These are phyloP conservation scores for Pythium coloratum DNA, from an alignment of 352 stramenopile genomes.

Conservation along the genomic window DNA sequence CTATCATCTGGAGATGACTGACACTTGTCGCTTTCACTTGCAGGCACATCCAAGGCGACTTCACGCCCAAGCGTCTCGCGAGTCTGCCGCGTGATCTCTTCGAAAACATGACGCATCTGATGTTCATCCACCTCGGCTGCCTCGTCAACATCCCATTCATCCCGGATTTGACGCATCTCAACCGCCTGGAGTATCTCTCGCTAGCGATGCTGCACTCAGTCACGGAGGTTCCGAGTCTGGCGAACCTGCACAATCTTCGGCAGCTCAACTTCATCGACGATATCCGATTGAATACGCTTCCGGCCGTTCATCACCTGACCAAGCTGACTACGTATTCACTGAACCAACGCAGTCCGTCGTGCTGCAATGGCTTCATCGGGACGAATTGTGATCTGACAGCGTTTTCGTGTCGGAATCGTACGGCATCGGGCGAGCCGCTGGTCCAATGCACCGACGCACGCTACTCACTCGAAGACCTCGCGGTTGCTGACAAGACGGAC, in stretches of 20 bases:
- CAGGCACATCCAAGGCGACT: conserved; percentile 19
- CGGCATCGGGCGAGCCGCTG: conserved; percentile 1
- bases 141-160: conserved; percentile 11
- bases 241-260: neutral
- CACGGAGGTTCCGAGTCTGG: conserved; percentile 9
- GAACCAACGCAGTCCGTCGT: neutral
- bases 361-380: conserved; percentile 23
- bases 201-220: conserved; percentile 14
- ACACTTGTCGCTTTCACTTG: neutral
- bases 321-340: neutral
- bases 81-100: conserved; percentile 16
- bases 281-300: neutral
- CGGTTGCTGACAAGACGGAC: neutral
- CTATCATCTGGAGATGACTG: too few species aligned
- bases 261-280: conserved; percentile 8
- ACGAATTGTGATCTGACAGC: conserved; percentile 4
- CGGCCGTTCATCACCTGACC: too few species aligned
- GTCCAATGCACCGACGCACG: neutral
- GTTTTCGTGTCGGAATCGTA: conserved; percentile 12
- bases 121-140: conserved; percentile 18
- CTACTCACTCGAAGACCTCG: neutral
- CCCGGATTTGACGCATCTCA: neutral
- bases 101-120: conserved; percentile 13
- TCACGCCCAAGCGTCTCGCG: conserved; percentile 3
- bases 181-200: conserved; percentile 5